Evolutionary conservation across 305 asterid species (phyloP), one percentile per base, ranked within the genome.

Genomic region (Fraxinus nigra): DNA sequence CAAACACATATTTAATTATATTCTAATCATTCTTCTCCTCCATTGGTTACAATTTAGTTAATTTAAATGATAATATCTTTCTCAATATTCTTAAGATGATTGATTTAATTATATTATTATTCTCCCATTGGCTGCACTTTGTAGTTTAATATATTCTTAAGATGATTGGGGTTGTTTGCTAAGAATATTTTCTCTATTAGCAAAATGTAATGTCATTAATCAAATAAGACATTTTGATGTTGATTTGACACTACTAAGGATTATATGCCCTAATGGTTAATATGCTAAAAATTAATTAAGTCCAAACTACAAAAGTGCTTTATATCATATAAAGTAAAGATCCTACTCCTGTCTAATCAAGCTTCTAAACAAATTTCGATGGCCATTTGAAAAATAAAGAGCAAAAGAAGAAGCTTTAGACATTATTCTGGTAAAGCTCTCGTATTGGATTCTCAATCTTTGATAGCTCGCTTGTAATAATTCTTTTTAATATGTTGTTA

Each of bases 321-420:
- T 82, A 54, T 75, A 43, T 35, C 40, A 35, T 35, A 80, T 76
- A 86, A 85, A 86, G 82, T 78, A 48, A 79, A 70, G 90, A 48
- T 80, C 88, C 87, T 83, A 80, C 83, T 85, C 78, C 79, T 80
- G 87, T 89, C 90, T 83, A 79, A 79, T 87, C 90, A 87, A 78
- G 79, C 89, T 75, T 84, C 78, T 30, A 20, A 81, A 26, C 81
- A 76, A 22, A 84, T 82, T 80, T 77, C 24, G 56, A 78, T 78
- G 76, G 76, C n/a, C 72, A 69, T 74, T 70, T 76, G 38, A 51
- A 78, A 82, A 33, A 11, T 24, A 22, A 61, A 38, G 77, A 65
- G 38, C 32, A 75, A 63, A 63, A 77, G 69, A 56, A 76, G 75
- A 77, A 65, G 24, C 76, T 48, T 78, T 85, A 43, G 81, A 74